Base-by-base conservation (phyloP, 371 early-diverging fungal genomes). In the Parasitella parasitica region DNA sequence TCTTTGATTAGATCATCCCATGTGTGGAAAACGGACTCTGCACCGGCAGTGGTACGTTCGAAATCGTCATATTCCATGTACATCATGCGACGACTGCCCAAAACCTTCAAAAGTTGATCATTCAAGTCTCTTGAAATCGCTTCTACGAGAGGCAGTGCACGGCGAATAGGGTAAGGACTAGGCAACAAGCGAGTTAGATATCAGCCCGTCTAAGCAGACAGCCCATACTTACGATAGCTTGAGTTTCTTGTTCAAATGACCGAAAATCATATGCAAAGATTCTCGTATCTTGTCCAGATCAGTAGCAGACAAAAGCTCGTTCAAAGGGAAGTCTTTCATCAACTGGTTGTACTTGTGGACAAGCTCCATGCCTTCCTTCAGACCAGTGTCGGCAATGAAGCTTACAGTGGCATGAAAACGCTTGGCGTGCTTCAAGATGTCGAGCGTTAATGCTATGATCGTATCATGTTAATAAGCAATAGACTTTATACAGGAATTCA, bases 301-400 rank as follows among this genome's bases (percentile, higher is more conserved):
- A 6, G 97, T 92, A 0, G 98, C 95, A 11, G 97, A 86, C 43
- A 99, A 77, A 27, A 99, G 86, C 69, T 98, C 98, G 70, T 94
- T 94, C 37, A 98, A 78, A 28, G 99, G 99, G 60, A 99, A 98
- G 54, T 99, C 98, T 73, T 93, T 94, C 97, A 99, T 97, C 52
- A 99, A 82, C 73, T 91, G 92, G 69, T 98, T 98, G 86, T 97
- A 98, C 65, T 92, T 95, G 71, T 86, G 85, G 3, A 97, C 86
- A 35, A 85, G 87, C 49, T 98, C 98, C 35, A 87, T 89, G 5
- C 91, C 93, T 69, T 97, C 98, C 73, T 97, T 96, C 18, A 98
- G 75, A 41, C 98, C 97, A 0, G 98, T 99, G 75, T 99, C 99
- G n/a, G 97, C 92, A 59, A 93, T 87, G 72, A 99, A 99, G 70